A percentile compares a stretch with the other conserved stretches of the same genome.
Conservation (phyloP, 2,329 filamentous ascomycete genomes). For the Arthroderma sp. region DNA sequence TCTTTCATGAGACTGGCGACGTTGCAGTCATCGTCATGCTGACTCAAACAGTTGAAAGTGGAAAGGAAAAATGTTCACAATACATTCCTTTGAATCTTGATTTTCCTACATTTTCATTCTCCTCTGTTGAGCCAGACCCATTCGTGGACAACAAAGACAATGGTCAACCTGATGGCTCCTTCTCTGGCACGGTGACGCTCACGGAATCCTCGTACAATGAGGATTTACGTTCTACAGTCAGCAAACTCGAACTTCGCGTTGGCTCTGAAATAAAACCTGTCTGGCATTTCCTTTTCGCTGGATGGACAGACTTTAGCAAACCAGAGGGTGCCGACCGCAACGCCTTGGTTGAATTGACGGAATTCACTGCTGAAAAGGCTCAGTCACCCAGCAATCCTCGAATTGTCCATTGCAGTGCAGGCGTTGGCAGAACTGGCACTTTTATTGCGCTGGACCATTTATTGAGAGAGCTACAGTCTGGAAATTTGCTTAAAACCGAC, state of each 20-base stretch:
- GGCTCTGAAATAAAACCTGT: constrained; percentile 48
- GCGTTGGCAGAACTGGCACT: constrained; percentile 84
- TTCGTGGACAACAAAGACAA: constrained; percentile 45
- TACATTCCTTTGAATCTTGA: constrained; percentile 61
- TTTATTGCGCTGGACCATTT: constrained; percentile 95
- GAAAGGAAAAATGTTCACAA: constrained; percentile 70
- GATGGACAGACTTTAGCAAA: constrained; percentile 84
- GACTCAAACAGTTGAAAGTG: constrained; percentile 70
- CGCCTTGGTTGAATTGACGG: constrained; percentile 40
- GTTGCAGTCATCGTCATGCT: constrained; percentile 86
- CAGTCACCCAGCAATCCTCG: constrained; percentile 51
- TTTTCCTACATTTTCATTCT: constrained; percentile 35
- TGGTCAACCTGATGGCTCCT: constrained; percentile 41
- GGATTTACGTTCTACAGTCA: constrained; percentile 51
- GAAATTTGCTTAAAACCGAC: constrained; percentile 43
- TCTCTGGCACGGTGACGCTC: constrained; percentile 41
- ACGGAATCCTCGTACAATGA: constrained; percentile 41
- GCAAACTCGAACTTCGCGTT: constrained; percentile 49
- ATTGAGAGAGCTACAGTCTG: constrained; percentile 64
- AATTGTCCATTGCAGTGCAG: constrained; percentile 78
- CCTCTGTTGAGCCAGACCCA: constrained; percentile 22
- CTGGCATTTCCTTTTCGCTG: constrained; percentile 73
- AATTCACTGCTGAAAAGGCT: constrained; percentile 32
- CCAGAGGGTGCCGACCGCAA: constrained; percentile 45
- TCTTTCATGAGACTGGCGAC: constrained; percentile 63